Base-by-base conservation (phyloP, 148 eudicot species). In the Amaranthus hypochondriacus region DNA sequence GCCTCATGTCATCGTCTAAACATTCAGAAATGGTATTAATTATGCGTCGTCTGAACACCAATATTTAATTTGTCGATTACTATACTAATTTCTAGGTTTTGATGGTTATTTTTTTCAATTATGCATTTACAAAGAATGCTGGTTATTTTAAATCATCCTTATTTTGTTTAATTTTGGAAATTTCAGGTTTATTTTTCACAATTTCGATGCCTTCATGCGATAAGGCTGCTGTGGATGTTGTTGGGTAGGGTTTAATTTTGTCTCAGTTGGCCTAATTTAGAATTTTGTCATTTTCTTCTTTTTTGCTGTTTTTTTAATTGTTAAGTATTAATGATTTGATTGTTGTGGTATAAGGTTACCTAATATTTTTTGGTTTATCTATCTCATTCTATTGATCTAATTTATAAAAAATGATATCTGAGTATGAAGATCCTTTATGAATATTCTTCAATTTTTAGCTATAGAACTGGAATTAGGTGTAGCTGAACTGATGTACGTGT, bases 301-400 rank as follows among this genome's bases (percentile, higher is more conserved):
- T 51, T 69, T 69, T 64, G 56, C 39, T 5, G 44, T n/a, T 72
- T 5, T 56, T 58, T 42, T 66, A 39, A 48, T 48, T 71, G 10
- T 71, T 48, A 3, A 54, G 46, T 77, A 48, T 52, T 73, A 56
- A 49, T 72, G 76, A 77, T 65, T 70, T 66, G 80, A 77, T 65
- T 56, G 72, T 77, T 63, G 71, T 8, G 12, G 52, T 64, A 66
- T 53, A 56, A 56, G 50, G 63, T 55, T 62, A 54, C 55, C 68
- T 5, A 76, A 48, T 12, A 61, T 13, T 66, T 57, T 70, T 47
- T 69, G 62, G 51, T 46, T 21, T 39, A 28, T 70, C 48, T 53
- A 54, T 56, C 10, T 71, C 15, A 4, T 53, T 4, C 53, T 69
- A 15, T 12, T 75, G 58, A 75, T 66, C 58, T 56, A 42, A 15